Conservation (phyloP, 176 grass and related monocot genomes). For the Oryza meyeriana region DNA sequence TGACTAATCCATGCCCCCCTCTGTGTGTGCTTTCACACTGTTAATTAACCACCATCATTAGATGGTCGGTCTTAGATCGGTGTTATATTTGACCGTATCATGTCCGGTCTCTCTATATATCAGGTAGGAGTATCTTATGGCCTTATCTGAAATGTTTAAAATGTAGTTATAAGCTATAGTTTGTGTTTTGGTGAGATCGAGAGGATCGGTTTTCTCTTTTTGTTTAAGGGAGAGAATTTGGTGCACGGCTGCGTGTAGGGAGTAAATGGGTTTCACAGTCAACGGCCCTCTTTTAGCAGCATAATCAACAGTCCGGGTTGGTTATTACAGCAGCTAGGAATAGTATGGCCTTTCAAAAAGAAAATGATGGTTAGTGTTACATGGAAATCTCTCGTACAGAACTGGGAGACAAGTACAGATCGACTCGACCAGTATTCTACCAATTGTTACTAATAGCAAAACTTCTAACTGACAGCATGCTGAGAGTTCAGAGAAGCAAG, state of each 20-base stretch:
- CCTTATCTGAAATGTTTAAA: too few species aligned
- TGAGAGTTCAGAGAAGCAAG: too few species aligned
- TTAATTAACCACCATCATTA: neutral
- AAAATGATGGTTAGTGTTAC: neutral
- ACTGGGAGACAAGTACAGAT: too few species aligned
- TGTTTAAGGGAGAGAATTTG: too few species aligned
- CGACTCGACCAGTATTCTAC: too few species aligned
- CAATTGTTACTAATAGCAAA: too few species aligned
- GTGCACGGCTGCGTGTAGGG: too few species aligned
- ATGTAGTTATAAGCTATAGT: neutral
- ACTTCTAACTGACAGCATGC: too few species aligned
- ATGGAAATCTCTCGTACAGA: too few species aligned
- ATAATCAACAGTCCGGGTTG: neutral
- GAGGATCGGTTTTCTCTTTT: too few species aligned
- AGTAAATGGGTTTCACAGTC: neutral
- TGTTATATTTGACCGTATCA: neutral
- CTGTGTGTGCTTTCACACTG: constrained; percentile 1
- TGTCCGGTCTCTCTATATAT: neutral
- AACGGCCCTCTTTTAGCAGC: neutral
- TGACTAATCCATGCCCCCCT: neutral
- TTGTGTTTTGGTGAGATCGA: neutral
- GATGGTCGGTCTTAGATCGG: neutral
- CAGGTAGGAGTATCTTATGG: too few species aligned
- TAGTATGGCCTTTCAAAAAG: neutral
- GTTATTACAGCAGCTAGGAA: neutral